Evolutionary conservation across 2,329 filamentous ascomycete genomes (phyloP).

Genomic region (Phyllosticta paracitricarpa): DNA sequence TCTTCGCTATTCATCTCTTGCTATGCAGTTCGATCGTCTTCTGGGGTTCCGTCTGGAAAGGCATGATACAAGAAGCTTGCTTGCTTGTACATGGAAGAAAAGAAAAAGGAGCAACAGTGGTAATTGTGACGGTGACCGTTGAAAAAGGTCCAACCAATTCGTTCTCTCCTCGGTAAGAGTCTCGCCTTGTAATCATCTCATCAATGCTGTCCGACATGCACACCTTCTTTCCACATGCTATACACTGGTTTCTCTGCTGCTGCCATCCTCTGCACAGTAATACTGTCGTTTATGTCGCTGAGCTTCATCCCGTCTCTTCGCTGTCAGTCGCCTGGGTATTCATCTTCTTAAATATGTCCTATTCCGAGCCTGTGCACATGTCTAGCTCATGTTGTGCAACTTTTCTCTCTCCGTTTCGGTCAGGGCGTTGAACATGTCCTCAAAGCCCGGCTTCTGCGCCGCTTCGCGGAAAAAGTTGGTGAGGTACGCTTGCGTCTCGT

Average conservation of each 20-base stretch:
- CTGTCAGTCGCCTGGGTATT: not conserved
- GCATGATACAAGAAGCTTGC: too few species aligned
- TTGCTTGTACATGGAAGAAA: too few species aligned
- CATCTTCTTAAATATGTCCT: not conserved
- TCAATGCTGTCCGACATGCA: not conserved
- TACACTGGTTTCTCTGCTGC: not conserved
- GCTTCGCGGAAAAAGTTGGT: slow-evolving; percentile 64
- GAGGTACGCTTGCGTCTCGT: slow-evolving; percentile 81
- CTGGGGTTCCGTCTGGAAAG: too few species aligned
- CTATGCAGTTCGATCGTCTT: too few species aligned
- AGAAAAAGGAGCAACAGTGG: too few species aligned
- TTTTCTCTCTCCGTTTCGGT: slow-evolving; percentile 45
- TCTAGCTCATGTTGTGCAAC: slow-evolving; percentile 27
- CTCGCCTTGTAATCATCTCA: not conserved
- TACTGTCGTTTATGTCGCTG: not conserved
- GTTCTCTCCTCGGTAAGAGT: not conserved
- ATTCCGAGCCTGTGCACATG: not conserved
- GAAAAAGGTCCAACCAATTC: not conserved
- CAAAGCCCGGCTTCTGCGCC: slow-evolving; percentile 45
- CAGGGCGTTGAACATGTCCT: slow-evolving; percentile 44
- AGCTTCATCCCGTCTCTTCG: not conserved
- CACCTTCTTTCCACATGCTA: not conserved
- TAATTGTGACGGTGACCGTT: too few species aligned
- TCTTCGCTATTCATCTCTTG: too few species aligned
- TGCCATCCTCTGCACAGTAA: not conserved